Percentiles rank a stretch among this genome's conserved stretches.
phyloP scores from a whole-genome alignment of 2,329 filamentous ascomycete genomes.

The Didymella pinodella region DNA sequence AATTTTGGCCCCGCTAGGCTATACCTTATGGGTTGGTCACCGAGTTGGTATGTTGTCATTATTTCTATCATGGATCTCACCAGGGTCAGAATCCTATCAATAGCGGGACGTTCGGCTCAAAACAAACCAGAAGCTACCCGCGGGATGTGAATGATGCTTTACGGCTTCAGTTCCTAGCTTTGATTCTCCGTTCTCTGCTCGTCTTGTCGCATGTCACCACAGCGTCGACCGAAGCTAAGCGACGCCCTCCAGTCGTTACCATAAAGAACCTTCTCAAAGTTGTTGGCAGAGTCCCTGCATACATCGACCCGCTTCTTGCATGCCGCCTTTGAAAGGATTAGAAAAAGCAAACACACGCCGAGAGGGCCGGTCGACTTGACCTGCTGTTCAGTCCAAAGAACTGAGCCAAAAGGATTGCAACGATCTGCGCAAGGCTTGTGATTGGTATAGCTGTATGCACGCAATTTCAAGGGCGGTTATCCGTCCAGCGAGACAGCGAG shows the following conservation, averaged over 20 bases:
- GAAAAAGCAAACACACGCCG: slow-evolving; percentile 3
- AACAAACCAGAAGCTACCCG: neutral
- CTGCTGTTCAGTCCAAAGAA: neutral
- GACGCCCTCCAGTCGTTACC: neutral
- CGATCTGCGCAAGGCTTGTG: neutral
- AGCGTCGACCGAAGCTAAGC: neutral
- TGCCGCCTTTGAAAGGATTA: neutral
- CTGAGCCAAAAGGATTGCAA: neutral
- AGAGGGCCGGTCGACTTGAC: neutral
- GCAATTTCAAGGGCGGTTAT: neutral
- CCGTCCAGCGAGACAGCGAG: neutral
- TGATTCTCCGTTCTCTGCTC: neutral
- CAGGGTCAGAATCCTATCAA: neutral
- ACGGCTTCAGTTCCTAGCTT: too few species aligned
- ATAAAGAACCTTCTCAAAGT: neutral
- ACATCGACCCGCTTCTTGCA: neutral
- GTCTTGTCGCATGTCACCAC: neutral
- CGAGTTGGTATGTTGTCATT: neutral
- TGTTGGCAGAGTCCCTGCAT: neutral
- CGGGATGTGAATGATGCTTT: neutral
- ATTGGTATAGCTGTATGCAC: neutral
- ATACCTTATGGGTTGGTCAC: too few species aligned
- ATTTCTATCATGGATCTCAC: neutral
- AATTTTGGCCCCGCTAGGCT: neutral
- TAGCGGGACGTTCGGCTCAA: neutral